Evolutionary conservation across 176 grass and related monocot species (phyloP).

Genomic region (Otatea glauca): DNA sequence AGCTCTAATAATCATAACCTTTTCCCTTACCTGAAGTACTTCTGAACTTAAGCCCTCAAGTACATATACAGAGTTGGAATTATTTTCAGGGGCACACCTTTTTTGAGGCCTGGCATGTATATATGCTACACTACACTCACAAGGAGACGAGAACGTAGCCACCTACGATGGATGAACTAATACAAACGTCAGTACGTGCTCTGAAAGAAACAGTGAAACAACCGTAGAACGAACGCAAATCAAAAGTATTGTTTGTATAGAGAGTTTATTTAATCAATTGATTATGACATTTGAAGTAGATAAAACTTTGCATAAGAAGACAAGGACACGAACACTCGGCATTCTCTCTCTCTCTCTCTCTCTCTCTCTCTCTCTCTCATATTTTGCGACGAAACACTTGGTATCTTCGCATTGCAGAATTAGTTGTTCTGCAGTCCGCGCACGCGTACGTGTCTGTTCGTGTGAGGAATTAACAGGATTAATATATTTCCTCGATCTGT

Average conservation of each 20-base stretch:
- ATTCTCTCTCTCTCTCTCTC: no score
- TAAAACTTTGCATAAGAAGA: not conserved
- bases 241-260: not conserved
- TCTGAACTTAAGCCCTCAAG: not conserved
- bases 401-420: not conserved
- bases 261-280: not conserved
- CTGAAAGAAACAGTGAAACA: slow-evolving; percentile 35
- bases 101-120: not conserved
- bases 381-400: no score
- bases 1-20: not conserved
- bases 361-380: no score
- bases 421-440: no score
- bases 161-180: slow-evolving; percentile 3
- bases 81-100: not conserved
- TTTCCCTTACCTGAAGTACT: not conserved
- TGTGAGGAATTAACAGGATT: not conserved
- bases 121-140: not conserved
- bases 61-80: not conserved
- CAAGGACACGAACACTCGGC: not conserved
- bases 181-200: not conserved
- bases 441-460: not conserved
- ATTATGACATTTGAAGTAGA: not conserved
- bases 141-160: not conserved
- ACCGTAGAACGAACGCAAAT: not conserved
- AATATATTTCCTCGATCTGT: not conserved